Evolutionary conservation across 73 alveolate genomes (phyloP), one percentile per base, ranked within the genome.

Genomic region (Paramecium octaurelia): DNA sequence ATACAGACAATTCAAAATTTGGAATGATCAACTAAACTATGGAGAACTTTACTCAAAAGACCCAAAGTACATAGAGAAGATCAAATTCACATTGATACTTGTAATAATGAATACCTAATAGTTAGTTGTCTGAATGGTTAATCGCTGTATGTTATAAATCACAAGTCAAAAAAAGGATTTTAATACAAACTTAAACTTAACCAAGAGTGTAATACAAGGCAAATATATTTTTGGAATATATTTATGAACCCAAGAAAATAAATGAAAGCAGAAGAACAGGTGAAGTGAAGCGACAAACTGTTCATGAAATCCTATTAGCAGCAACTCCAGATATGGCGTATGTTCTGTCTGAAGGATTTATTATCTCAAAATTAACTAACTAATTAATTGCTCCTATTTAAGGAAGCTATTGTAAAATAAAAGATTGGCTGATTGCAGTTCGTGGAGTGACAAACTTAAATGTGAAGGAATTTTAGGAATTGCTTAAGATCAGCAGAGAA

Each of bases 291-390:
- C 8, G 57, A 34, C 20, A 73, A 31, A 6, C 34, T n/a, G 5
- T 36, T 12, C 59, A 73, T 73, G 59, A 40, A 20, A 38, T 73
- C 14, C 9, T 36, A 10, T 36, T 73, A 73, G 59, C 87, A 0
- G 87, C 87, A 36, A 73, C 87, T 29, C 87, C 87, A 16, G 87
- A 73, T 36, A 73, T 73, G 87, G 87, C 87, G 6, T 73, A 73
- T 73, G 18, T 73, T 35, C 8, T 73, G 10, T 34, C 87, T 29
- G 87, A 73, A 40, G 87, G 60, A 3, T 73, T 36, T 36, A 43
- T 73, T 34, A 73, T 73, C 14, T 34, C 87, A n/a, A 36, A 73
- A 40, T 73, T 73, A 73, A 73, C 84, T 14, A 64, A 64, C 27
- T 27, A 27, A 27, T 34, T 64, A 24, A 64, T 64, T 14, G 46